Conservation (phyloP, 2,329 filamentous ascomycete genomes). For the Trichoderma asperellum region DNA sequence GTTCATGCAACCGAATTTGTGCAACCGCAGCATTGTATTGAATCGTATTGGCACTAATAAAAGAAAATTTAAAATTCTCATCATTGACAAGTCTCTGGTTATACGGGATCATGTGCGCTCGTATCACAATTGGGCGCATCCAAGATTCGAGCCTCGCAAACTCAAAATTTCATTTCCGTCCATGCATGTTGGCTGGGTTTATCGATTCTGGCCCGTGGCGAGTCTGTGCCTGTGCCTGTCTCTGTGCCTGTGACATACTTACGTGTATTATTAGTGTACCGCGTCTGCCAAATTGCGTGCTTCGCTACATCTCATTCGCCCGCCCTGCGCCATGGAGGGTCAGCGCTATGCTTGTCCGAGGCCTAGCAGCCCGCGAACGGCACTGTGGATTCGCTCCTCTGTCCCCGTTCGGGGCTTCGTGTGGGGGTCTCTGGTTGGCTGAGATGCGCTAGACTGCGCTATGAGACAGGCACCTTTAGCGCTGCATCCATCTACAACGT, state of each 20-base stretch:
- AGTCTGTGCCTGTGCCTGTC: neutral
- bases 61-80: neutral
- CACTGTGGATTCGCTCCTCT: slow-evolving; percentile 14
- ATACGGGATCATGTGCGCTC: neutral
- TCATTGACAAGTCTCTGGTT: neutral
- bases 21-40: neutral
- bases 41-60: neutral
- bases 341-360: slow-evolving; percentile 25
- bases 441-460: slow-evolving; percentile 20
- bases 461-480: slow-evolving; percentile 13
- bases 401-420: slow-evolving; percentile 5
- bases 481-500: slow-evolving; percentile 24
- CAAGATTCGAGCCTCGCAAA: neutral
- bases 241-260: neutral
- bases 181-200: neutral
- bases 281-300: slow-evolving; percentile 11
- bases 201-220: neutral
- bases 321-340: neutral
- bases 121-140: neutral
- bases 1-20: neutral
- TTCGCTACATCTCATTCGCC: neutral
- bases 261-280: neutral
- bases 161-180: neutral
- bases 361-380: slow-evolving; percentile 20
- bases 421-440: slow-evolving; percentile 23